These are phyloP conservation scores for Penicillium dipodomyicola DNA, from an alignment of 495 filamentous ascomycete genomes.

Conservation along the genomic window DNA sequence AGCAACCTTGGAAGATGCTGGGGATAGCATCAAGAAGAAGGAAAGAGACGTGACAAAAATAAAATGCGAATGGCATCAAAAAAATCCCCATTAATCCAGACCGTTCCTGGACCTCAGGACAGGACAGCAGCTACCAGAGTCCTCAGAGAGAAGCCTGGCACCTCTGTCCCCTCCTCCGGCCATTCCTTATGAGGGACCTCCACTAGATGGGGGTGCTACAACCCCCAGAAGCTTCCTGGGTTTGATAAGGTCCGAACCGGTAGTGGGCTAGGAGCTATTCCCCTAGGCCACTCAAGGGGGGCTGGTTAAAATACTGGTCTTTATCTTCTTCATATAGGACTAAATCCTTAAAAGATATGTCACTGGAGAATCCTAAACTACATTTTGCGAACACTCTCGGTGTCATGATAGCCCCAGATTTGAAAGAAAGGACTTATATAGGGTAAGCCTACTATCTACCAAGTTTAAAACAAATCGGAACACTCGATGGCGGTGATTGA, in stretches of 20 bases:
- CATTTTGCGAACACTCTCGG: background rate
- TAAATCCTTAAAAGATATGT: background rate
- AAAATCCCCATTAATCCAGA: background rate
- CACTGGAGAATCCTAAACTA: no score
- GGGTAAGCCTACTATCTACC: background rate
- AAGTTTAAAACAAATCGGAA: background rate
- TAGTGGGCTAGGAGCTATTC: no score
- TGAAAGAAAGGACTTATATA: fast-evolving
- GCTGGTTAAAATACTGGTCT: background rate
- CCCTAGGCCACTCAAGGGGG: background rate
- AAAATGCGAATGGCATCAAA: background rate
- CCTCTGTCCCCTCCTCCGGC: background rate
- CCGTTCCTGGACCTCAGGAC: background rate
- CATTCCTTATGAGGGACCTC: background rate
- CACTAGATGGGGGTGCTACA: no score
- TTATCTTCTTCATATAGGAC: background rate
- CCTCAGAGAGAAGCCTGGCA: background rate
- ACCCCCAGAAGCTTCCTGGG: no score
- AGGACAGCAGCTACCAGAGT: background rate
- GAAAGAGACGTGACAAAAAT: no score
- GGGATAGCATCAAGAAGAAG: no score
- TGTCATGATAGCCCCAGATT: background rate
- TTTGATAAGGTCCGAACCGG: no score
- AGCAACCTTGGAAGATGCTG: no score
- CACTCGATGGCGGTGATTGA: background rate